phyloP scores from a whole-genome alignment of 2,329 filamentous ascomycete genomes.

The Acarospora socialis region DNA sequence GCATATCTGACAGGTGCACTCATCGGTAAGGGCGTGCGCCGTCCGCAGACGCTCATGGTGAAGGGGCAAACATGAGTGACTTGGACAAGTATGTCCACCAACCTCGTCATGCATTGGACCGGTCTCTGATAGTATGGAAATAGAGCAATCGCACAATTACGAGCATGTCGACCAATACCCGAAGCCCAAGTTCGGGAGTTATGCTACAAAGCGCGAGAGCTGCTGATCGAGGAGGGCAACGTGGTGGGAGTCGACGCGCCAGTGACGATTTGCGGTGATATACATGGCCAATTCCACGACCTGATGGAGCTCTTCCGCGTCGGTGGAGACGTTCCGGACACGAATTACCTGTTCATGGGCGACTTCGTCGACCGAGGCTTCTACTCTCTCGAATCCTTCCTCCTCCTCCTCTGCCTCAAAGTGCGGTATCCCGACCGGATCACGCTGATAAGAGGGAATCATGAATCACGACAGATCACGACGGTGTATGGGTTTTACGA shows the following conservation, averaged over 20 bases:
- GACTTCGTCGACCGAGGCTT: slow-evolving; percentile 97
- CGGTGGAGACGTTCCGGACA: slow-evolving; percentile 85
- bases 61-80: slow-evolving; percentile 58
- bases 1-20: no score
- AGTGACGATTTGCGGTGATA: slow-evolving; percentile 94
- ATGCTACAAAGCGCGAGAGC: slow-evolving; percentile 91
- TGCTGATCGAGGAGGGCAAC: slow-evolving; percentile 94
- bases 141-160: slow-evolving; percentile 88
- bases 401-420: slow-evolving; percentile 89
- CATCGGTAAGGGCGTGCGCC: slow-evolving; percentile 10
- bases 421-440: slow-evolving; percentile 95
- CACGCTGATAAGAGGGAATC: slow-evolving; percentile 87
- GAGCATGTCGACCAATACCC: slow-evolving; percentile 89
- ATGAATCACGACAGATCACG: slow-evolving; percentile 93
- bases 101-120: neutral
- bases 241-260: slow-evolving; percentile 90
- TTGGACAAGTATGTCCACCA: slow-evolving; percentile 61
- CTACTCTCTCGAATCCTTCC: slow-evolving; percentile 93
- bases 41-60: slow-evolving; percentile 10
- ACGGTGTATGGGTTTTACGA: slow-evolving; percentile 98
- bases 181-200: slow-evolving; percentile 91
- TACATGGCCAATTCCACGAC: slow-evolving; percentile 93
- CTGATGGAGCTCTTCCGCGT: slow-evolving; percentile 94
- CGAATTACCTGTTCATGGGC: slow-evolving; percentile 95
- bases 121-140: slow-evolving; percentile 3